Conservation (phyloP, 202 grass and related monocot genomes). For the Zizania palustris region DNA sequence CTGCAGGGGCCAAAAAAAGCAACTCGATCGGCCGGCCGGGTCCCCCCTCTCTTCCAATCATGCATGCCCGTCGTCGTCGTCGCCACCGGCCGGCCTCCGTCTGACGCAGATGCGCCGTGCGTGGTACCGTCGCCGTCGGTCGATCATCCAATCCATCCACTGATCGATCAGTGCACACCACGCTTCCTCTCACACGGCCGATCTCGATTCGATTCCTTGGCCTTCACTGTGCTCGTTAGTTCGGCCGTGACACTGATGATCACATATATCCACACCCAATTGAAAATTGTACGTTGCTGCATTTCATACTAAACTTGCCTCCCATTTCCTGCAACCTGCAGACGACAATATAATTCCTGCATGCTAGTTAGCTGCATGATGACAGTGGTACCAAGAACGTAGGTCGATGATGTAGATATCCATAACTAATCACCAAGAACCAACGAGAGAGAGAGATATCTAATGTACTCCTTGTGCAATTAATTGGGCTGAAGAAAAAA, state of each 20-base stretch:
- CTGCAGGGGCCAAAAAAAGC: slow-evolving; percentile 34
- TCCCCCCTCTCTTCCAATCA: slow-evolving; percentile 31
- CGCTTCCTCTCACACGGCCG: not conserved
- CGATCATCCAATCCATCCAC: not conserved
- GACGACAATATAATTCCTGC: slow-evolving; percentile 27
- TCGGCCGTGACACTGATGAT: slow-evolving; percentile 36
- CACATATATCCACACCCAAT: not conserved
- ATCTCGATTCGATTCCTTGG: slow-evolving; percentile 32
- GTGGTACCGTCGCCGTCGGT: not conserved
- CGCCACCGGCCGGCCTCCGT: not conserved
- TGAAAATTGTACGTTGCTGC: not conserved
- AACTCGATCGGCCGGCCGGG: not conserved
- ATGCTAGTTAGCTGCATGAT: not conserved
- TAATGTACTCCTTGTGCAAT: slow-evolving; percentile 12
- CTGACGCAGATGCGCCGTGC: not conserved
- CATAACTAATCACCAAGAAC: slow-evolving; percentile 36
- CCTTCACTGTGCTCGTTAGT: slow-evolving; percentile 39
- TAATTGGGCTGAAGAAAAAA: slow-evolving; percentile 38
- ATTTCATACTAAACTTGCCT: not conserved
- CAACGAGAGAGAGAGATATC: not conserved
- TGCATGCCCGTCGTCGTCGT: slow-evolving; percentile 35
- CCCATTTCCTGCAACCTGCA: slow-evolving; percentile 6
- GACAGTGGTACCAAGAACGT: slow-evolving; percentile 22
- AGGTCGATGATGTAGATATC: slow-evolving; percentile 49
- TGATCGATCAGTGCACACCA: slow-evolving; percentile 5